Evolutionary conservation across 2,329 filamentous ascomycete species (phyloP).

Genomic region (Plectosphaerella plurivora): DNA sequence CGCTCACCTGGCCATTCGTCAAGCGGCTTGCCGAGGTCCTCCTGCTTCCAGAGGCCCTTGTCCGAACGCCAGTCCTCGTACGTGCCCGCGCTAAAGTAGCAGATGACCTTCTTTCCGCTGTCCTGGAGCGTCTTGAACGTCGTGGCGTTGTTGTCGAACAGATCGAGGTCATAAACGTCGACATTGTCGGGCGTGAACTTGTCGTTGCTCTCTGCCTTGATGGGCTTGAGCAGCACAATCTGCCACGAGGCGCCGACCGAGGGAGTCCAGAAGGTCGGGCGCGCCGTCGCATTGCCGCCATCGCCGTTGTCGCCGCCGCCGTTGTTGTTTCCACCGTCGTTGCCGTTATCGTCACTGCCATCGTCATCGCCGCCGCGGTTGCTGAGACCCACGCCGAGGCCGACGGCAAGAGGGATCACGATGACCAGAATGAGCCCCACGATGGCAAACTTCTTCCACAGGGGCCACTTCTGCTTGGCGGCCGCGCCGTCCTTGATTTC

Average conservation of each 20-base stretch:
- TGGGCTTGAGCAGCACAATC: constrained; percentile 47
- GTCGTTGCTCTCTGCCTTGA: constrained; percentile 35
- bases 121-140: constrained; percentile 52
- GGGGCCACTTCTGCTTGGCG: constrained; percentile 2
- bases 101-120: constrained; percentile 59
- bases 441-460: constrained; percentile 21
- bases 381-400: constrained; percentile 51
- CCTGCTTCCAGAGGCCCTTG: constrained; percentile 43
- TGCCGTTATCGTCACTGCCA: constrained; percentile 6
- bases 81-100: constrained; percentile 71
- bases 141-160: constrained; percentile 47
- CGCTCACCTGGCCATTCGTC: constrained; percentile 63
- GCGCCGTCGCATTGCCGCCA: constrained; percentile 12
- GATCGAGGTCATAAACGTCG: constrained; percentile 41
- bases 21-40: constrained; percentile 54
- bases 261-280: constrained; percentile 44
- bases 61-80: constrained; percentile 63
- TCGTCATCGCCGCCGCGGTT: constrained; percentile 19
- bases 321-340: constrained; percentile 13
- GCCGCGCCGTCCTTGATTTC: not conserved
- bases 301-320: constrained; percentile 12
- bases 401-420: constrained; percentile 43
- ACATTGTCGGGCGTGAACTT: constrained; percentile 38
- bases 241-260: constrained; percentile 52
- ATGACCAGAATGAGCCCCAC: constrained; percentile 16